phyloP scores from a whole-genome alignment of 371 early-diverging fungal genomes.

The Syncephalis fuscata region DNA sequence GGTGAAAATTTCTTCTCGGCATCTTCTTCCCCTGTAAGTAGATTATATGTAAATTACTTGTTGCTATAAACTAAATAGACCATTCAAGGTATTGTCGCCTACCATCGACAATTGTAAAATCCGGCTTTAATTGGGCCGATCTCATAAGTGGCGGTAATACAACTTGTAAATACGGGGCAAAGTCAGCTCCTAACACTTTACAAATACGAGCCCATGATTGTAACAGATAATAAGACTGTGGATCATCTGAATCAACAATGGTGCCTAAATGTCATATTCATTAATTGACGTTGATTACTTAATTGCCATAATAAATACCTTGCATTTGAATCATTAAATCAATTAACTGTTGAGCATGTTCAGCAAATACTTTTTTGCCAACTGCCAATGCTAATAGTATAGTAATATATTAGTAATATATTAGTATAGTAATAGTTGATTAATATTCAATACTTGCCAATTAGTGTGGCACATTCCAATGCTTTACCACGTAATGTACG shows the following conservation, averaged over 20 bases:
- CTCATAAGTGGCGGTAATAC: slow-evolving; percentile 88
- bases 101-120: slow-evolving; percentile 71
- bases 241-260: slow-evolving; percentile 77
- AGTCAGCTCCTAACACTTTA: slow-evolving; percentile 83
- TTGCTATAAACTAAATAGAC: slow-evolving; percentile 2
- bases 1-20: slow-evolving; percentile 65
- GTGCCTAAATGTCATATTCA: slow-evolving; percentile 11
- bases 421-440: not conserved
- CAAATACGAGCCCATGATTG: slow-evolving; percentile 94
- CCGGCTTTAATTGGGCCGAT: slow-evolving; percentile 77
- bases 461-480: slow-evolving; percentile 80
- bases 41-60: slow-evolving; percentile 5
- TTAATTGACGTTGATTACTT: not conserved
- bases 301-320: slow-evolving; percentile 5
- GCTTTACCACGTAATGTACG: slow-evolving; percentile 85
- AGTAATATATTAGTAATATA: not conserved
- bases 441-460: not conserved
- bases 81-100: slow-evolving; percentile 6
- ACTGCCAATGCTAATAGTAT: slow-evolving; percentile 69
- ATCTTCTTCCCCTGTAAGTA: slow-evolving; percentile 49
- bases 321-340: slow-evolving; percentile 68
- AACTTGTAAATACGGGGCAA: slow-evolving; percentile 76
- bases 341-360: slow-evolving; percentile 60
- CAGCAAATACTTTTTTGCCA: slow-evolving; percentile 69
- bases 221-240: slow-evolving; percentile 77